These are phyloP conservation scores for Calonectria leucothoes DNA, from an alignment of 2,329 filamentous ascomycete species.

Conservation along the genomic window DNA sequence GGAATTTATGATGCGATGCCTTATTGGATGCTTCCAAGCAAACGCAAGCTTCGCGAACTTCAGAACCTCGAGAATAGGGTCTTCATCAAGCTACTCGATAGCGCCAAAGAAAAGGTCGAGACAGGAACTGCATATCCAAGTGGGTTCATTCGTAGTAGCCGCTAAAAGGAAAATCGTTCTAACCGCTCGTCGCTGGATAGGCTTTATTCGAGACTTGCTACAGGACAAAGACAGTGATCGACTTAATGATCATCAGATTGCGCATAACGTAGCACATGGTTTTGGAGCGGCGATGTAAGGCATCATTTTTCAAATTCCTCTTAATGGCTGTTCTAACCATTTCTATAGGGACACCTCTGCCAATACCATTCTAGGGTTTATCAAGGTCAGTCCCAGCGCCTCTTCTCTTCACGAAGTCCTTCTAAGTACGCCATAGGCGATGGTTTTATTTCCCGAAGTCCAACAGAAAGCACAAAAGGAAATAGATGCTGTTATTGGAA, in stretches of 20 bases:
- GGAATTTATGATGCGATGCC: not conserved
- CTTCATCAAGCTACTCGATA: not conserved
- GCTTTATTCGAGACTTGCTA: slow-evolving; percentile 5
- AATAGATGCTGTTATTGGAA: not conserved
- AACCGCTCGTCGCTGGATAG: not conserved
- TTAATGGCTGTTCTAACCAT: not conserved
- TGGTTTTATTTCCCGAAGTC: slow-evolving; percentile 14
- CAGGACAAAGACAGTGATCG: not conserved
- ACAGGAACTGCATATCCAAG: not conserved
- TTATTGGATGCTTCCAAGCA: not conserved
- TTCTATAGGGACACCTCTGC: not conserved
- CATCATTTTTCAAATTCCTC: not conserved
- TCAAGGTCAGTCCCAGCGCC: not conserved
- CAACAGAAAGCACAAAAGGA: not conserved
- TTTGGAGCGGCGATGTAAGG: slow-evolving; percentile 4
- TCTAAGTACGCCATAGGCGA: not conserved
- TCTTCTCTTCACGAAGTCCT: not conserved
- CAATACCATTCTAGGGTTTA: slow-evolving; percentile 1
- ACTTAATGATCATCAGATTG: slow-evolving; percentile 3
- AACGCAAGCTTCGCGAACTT: not conserved
- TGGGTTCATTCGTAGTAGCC: not conserved
- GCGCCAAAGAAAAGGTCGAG: not conserved
- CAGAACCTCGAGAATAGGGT: slow-evolving; percentile 5
- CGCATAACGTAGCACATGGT: not conserved
- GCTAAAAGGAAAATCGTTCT: no score